These are phyloP conservation scores for Dactylellina parvicollis DNA, from an alignment of 2,329 filamentous ascomycete species.

Conservation along the genomic window DNA sequence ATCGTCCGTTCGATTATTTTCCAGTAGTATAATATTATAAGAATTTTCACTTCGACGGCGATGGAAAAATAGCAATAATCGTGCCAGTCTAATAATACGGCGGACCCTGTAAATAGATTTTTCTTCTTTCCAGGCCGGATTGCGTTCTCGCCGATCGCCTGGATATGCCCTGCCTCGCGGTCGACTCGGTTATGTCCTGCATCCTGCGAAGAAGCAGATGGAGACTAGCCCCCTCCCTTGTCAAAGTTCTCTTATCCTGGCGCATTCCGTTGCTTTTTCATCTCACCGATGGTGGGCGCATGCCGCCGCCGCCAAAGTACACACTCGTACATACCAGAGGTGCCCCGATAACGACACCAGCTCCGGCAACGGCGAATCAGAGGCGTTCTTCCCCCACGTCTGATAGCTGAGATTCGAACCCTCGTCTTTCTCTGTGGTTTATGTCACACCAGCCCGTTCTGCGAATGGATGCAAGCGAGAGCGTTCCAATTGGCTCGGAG, in stretches of 20 bases:
- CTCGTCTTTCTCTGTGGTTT: conserved; percentile 4
- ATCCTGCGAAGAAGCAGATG: too few species aligned
- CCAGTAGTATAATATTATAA: neutral
- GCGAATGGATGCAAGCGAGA: too few species aligned
- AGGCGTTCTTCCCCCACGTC: conserved; percentile 32
- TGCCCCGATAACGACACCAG: neutral
- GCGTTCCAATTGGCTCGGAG: conserved; percentile 12
- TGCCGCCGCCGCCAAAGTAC: too few species aligned
- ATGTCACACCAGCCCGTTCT: conserved; percentile 26
- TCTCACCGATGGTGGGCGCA: too few species aligned
- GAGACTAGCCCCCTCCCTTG: neutral
- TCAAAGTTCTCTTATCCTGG: neutral
- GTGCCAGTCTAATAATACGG: neutral
- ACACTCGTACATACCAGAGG: neutral
- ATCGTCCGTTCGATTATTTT: neutral
- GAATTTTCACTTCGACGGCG: neutral
- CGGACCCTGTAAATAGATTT: conserved; percentile 4
- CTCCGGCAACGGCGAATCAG: conserved; percentile 33
- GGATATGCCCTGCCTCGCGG: conserved; percentile 2
- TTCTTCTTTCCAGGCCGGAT: conserved; percentile 25
- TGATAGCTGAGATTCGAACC: neutral
- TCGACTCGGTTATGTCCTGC: conserved; percentile 49
- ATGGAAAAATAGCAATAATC: neutral
- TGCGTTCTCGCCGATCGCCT: conserved; percentile 19
- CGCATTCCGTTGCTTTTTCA: too few species aligned